Conservation (phyloP, 495 filamentous ascomycete genomes). For the Saxophila tyrrhenica region DNA sequence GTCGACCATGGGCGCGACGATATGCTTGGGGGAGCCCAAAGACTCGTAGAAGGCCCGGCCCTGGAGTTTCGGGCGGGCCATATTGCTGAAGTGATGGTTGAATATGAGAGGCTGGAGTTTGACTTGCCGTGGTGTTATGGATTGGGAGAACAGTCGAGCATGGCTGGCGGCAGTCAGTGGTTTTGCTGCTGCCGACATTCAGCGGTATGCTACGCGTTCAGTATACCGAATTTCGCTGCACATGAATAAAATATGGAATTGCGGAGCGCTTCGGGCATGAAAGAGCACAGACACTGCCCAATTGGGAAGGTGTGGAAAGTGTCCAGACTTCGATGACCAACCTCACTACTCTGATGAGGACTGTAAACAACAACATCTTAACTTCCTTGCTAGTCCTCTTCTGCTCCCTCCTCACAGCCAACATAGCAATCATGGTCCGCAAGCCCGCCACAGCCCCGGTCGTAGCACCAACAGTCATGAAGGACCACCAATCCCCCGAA, state of each 20-base stretch:
- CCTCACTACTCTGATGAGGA: no score
- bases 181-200: not conserved
- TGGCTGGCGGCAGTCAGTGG: not conserved
- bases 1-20: constrained; percentile 96
- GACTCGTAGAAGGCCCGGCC: constrained; percentile 88
- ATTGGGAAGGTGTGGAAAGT: no score
- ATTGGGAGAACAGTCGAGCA: not conserved
- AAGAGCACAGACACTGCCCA: no score
- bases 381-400: not conserved
- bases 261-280: no score
- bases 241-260: no score
- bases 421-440: not conserved
- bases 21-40: constrained; percentile 77
- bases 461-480: not conserved
- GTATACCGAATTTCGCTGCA: no score
- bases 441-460: not conserved
- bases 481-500: constrained; percentile 3
- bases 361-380: not conserved
- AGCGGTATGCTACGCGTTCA: not conserved
- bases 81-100: not conserved
- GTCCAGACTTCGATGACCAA: no score
- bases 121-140: not conserved
- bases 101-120: not conserved
- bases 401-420: not conserved
- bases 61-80: constrained; percentile 9